Conservation (phyloP, 495 filamentous ascomycete genomes). For the Astrothelium macrocarpum region DNA sequence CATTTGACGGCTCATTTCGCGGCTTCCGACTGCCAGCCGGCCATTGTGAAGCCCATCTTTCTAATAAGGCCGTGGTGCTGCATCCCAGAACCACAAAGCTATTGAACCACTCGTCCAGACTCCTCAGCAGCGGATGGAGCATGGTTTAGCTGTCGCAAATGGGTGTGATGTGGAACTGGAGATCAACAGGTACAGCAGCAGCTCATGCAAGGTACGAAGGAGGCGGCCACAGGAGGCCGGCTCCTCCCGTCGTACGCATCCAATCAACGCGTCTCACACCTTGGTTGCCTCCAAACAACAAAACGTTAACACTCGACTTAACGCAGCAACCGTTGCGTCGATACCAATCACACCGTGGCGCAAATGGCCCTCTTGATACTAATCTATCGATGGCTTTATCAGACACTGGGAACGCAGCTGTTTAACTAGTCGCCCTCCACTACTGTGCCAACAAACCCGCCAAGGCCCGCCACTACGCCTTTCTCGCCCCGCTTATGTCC, state of each 20-base stretch:
- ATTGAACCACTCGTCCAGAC: no score
- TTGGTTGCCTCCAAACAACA: not conserved
- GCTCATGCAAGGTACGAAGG: not conserved
- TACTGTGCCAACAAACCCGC: constrained; percentile 56
- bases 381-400: no score
- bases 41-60: not conserved
- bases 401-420: no score
- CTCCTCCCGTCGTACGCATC: not conserved
- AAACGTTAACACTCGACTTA: not conserved
- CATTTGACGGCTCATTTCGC: not conserved
- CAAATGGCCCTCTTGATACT: no score
- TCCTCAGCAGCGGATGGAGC: no score
- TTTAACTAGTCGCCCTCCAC: constrained; percentile 44
- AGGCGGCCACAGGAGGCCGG: not conserved
- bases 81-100: not conserved
- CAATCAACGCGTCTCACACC: not conserved
- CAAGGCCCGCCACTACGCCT: constrained; percentile 48
- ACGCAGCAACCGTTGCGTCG: not conserved
- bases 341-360: not conserved
- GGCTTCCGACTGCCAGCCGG: not conserved
- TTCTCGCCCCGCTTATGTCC: constrained; percentile 44
- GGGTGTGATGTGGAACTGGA: not conserved
- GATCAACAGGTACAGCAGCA: not conserved
- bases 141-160: no score
- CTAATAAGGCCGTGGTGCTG: not conserved